A percentile compares a stretch with the other conserved stretches of the same genome.
phyloP scores from a whole-genome alignment of 768 basidiomycete genomes.

The Gelatoporia subvermispora region DNA sequence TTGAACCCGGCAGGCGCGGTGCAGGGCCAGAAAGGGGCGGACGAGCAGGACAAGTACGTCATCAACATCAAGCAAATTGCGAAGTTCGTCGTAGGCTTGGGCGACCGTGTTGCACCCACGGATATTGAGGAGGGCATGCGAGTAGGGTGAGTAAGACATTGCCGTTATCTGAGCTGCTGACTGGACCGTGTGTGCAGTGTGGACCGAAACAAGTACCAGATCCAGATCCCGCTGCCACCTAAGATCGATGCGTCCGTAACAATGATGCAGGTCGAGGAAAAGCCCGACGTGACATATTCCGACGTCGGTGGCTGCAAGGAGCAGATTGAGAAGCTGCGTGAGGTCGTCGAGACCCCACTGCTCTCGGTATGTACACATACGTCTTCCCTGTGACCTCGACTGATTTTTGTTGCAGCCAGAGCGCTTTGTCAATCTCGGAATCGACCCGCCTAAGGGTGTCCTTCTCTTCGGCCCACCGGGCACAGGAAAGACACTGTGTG shows the following conservation, averaged over 20 bases:
- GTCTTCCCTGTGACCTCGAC: background rate
- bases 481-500: conserved; percentile 98
- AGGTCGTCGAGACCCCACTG: conserved; percentile 95
- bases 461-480: conserved; percentile 94
- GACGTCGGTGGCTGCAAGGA: conserved; percentile 99
- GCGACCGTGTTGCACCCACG: conserved; percentile 93
- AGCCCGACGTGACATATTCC: conserved; percentile 96
- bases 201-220: conserved; percentile 95
- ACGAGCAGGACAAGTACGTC: conserved; percentile 98
- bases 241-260: conserved; percentile 99
- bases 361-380: conserved; percentile 61
- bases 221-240: conserved; percentile 96
- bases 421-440: conserved; percentile 95
- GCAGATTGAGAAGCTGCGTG: conserved; percentile 97
- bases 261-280: conserved; percentile 99
- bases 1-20: conserved; percentile 73
- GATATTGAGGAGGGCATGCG: conserved; percentile 99
- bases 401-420: conserved; percentile 70
- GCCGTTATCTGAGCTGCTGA: background rate
- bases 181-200: conserved; percentile 49
- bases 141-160: conserved; percentile 70
- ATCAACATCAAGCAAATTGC: conserved; percentile 99
- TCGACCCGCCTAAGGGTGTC: conserved; percentile 98
- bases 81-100: conserved; percentile 96
- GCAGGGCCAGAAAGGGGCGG: conserved; percentile 92